Base-by-base conservation (phyloP, 129 eudicot genomes). In the Chrysanthemum seticuspe region DNA sequence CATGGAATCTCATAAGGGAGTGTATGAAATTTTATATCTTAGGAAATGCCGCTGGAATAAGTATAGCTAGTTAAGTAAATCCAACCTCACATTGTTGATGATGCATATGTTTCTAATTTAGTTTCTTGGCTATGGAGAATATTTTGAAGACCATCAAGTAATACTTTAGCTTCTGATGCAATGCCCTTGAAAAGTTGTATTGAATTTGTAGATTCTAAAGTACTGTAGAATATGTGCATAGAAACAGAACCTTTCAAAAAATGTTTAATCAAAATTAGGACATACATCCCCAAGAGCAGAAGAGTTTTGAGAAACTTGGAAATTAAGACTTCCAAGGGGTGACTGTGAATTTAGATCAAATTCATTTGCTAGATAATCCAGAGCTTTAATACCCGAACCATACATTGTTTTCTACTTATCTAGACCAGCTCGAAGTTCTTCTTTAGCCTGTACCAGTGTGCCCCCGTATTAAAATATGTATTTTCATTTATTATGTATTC, bases 221-320 rank as follows among this genome's bases (percentile, higher is more conserved):
- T 8, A 23, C n/a, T n/a, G n/a, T n/a, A 21, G 5, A 27, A 49
- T 25, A 56, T 67, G 50, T 65, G 61, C 62, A 27, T 50, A 19
- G 23, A 15, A 29, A 29, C 34, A 29, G 4, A 77, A 63, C 2
- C 5, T 29, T 29, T 29, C 5, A 3, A 29, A 3, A 3, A 29
- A 29, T 29, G 34, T 29, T 29, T 29, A 14, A 79, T 2, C 25
- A 11, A 11, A 12, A 1, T 0, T 59, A 21, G 31, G 3, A 19
- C 6, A 16, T 59, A 59, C 11, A 60, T 88, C 82, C 44, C 86
- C 93, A 73, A 94, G 81, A 67, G 93, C 91, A 71, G 86, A 86
- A 72, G 99, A 90, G 81, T 90, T 96, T 73, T 84, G 81, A 51
- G 91, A 84, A 74, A 94, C 97, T 86, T 94, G 91, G 68, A 87